These are phyloP conservation scores for Diaporthe sp. DNA, from an alignment of 2,329 filamentous ascomycete species.

Conservation along the genomic window DNA sequence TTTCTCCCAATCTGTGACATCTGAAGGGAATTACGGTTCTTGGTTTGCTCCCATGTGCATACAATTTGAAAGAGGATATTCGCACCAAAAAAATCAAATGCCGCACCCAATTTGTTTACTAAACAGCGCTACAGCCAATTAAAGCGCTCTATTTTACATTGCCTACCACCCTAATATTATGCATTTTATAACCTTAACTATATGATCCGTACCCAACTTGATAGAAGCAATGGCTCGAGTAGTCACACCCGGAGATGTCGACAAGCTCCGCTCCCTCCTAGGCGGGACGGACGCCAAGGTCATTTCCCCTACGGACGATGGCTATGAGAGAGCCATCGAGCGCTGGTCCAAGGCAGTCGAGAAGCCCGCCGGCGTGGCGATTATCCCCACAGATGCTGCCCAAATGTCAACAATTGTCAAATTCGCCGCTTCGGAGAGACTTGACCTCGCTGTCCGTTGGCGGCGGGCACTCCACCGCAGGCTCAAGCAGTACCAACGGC, in stretches of 20 bases:
- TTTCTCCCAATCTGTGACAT: no score
- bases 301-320: background rate
- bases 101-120: no score
- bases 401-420: background rate
- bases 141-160: no score
- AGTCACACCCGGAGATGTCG: background rate
- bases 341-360: constrained; percentile 10
- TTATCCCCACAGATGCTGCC: background rate
- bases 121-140: no score
- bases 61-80: no score
- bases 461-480: background rate
- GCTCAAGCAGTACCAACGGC: constrained; percentile 1
- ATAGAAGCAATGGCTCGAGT: background rate
- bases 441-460: background rate
- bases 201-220: background rate
- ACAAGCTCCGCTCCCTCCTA: background rate
- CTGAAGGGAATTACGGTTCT: no score
- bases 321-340: background rate
- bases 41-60: no score
- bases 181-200: no score
- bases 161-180: no score
- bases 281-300: background rate
- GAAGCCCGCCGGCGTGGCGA: background rate
- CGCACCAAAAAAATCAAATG: no score
- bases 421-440: background rate